Base-by-base conservation (phyloP, 768 basidiomycete species). In the Plicaturopsis crispa region DNA sequence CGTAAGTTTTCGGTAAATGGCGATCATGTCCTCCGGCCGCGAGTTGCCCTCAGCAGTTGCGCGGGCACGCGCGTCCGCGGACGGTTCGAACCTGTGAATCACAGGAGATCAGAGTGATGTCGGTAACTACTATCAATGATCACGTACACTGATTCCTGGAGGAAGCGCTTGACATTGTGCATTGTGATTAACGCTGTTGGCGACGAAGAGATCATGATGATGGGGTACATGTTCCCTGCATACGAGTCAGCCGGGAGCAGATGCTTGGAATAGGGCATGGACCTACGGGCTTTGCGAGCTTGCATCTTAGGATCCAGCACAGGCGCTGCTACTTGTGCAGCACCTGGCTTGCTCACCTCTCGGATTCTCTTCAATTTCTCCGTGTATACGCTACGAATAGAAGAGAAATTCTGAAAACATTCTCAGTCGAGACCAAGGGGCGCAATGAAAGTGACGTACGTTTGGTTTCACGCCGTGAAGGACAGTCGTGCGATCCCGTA, bases 131-230 rank as follows among this genome's bases (percentile, higher is more conserved):
- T n/a, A n/a, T n/a, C n/a, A n/a, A n/a, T n/a, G 18, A 21, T 7
- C 3, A 59, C 79, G 42, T 59, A 89, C 83, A 74, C 63, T 0
- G 89, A 76, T 52, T 97, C 90, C 63, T 97, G 90, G 12, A 99
- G 62, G 62, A 98, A 96, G 22, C 75, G 77, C 57, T 87, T 88
- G 40, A 98, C 90, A 52, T 99, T 99, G 73, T 92, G 81, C 90
- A 99, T 96, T 5, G 91, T 96, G 54, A 99, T 82, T 39, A 99
- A 75, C 3, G 91, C 81, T 2, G 94, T 97, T 0, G 92, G 92
- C 12, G 85, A 92, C 0, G 92, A 94, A 0, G 93, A 94, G 31
- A 99, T 92, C 67, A 98, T 85, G 59, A 98, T 96, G 53, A 99
- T 98, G 0, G 94, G 94, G 60, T 84, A 84, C 51, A 73, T 78